Evolutionary conservation across 495 filamentous ascomycete genomes (phyloP).

Genomic region (Penicillium waksmanii): DNA sequence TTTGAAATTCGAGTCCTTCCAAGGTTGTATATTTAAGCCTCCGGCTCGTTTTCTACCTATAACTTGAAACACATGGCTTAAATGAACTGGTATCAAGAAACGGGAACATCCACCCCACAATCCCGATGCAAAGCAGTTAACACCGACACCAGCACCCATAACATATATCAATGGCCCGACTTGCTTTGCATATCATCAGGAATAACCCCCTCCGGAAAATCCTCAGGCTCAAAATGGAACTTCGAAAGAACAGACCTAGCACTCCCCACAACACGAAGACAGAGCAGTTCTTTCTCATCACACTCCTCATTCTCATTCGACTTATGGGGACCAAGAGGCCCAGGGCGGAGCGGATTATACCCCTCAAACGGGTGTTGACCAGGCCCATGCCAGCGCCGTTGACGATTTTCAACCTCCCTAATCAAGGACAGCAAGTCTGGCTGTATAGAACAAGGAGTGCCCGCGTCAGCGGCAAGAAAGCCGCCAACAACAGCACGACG

Average conservation of each 20-base stretch:
- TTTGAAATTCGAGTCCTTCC: no score
- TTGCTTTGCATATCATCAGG: conserved; percentile 14
- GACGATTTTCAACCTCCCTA: conserved; percentile 45
- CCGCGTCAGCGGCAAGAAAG: conserved; percentile 24
- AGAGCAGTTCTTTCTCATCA: conserved; percentile 41
- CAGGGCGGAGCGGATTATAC: conserved; percentile 9
- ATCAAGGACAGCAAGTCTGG: conserved; percentile 43
- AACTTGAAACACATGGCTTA: no score
- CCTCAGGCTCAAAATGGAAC: conserved; percentile 45
- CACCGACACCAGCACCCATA: no score
- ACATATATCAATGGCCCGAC: conserved; percentile 4
- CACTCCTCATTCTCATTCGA: conserved; percentile 6
- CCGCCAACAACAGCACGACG: conserved; percentile 44
- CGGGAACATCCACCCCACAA: no score
- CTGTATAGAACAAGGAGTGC: conserved; percentile 26
- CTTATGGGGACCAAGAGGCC: not conserved
- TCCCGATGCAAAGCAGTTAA: no score
- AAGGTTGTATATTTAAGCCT: no score
- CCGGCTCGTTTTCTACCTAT: no score
- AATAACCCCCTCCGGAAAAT: conserved; percentile 41
- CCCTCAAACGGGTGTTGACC: conserved; percentile 27
- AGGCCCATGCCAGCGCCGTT: conserved; percentile 46
- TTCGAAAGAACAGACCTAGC: conserved; percentile 42
- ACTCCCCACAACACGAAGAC: conserved; percentile 43
- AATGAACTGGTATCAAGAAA: no score